These are phyloP conservation scores for Beauveria medogensis DNA, from an alignment of 2,329 filamentous ascomycete genomes.

Conservation along the genomic window DNA sequence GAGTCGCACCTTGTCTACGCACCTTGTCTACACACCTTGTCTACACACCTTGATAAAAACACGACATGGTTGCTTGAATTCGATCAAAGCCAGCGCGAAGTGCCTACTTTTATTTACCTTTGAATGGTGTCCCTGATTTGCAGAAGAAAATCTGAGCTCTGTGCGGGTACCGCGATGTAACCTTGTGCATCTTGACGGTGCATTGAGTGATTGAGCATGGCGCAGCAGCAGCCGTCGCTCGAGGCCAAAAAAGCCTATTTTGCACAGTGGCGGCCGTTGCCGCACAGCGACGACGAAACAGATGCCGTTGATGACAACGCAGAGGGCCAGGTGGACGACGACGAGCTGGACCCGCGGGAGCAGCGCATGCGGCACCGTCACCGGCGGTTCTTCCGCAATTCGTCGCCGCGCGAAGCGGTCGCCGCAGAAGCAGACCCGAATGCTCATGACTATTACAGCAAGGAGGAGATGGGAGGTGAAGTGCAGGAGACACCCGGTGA, in stretches of 20 bases:
- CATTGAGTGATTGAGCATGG: conserved; percentile 15
- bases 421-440: not conserved
- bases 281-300: conserved; percentile 23
- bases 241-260: conserved; percentile 41
- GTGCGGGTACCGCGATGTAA: not conserved
- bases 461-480: too few species aligned
- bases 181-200: not conserved
- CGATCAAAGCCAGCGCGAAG: too few species aligned
- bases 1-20: not conserved
- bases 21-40: too few species aligned
- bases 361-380: conserved; percentile 24
- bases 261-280: conserved; percentile 27
- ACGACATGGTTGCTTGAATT: too few species aligned
- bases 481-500: not conserved
- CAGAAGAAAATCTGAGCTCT: not conserved
- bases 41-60: too few species aligned
- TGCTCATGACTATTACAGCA: too few species aligned
- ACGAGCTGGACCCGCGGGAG: conserved; percentile 23
- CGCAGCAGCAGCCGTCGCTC: conserved; percentile 16
- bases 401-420: not conserved
- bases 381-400: conserved; percentile 21
- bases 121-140: not conserved
- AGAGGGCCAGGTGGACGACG: conserved; percentile 16
- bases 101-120: not conserved
- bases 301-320: not conserved